Evolutionary conservation across 208 protist species (phyloP).

Genomic region (Kentomonas sorsogonicus): DNA sequence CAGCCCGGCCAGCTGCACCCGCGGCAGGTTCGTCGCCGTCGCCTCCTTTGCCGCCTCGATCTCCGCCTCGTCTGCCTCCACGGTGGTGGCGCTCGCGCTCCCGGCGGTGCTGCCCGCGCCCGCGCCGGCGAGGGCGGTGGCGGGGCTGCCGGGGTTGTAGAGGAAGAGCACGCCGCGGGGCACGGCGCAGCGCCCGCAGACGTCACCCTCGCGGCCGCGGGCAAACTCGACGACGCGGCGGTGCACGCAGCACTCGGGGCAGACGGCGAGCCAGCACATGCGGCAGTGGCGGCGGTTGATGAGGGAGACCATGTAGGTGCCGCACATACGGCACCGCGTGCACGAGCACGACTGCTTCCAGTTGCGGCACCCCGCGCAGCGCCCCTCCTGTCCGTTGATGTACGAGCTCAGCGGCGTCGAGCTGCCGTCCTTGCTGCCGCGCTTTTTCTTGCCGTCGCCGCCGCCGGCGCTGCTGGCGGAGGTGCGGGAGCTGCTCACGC

Average conservation of each 20-base stretch:
- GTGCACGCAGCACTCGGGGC: conserved; percentile 19
- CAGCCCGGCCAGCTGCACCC: conserved; percentile 29
- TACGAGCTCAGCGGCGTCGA: too few relatives aligned
- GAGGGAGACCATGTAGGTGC: conserved; percentile 23
- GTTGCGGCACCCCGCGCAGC: conserved; percentile 22
- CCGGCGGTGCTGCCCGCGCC: neutral
- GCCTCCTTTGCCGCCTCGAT: neutral
- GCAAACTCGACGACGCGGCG: conserved; percentile 23
- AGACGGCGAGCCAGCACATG: conserved; percentile 29
- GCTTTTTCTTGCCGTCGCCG: conserved; percentile 8
- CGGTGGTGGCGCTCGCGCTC: neutral
- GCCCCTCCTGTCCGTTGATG: conserved; percentile 14
- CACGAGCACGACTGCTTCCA: conserved; percentile 30
- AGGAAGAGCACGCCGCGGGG: conserved; percentile 19
- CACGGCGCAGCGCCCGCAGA: conserved; percentile 27
- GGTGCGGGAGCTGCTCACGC: neutral
- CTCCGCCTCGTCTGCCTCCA: neutral
- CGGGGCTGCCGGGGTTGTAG: conserved; percentile 12
- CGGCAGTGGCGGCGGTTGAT: conserved; percentile 34
- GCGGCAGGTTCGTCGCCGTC: neutral
- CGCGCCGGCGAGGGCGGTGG: neutral
- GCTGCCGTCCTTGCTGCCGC: conserved; percentile 9
- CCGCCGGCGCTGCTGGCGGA: conserved; percentile 5
- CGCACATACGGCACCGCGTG: conserved; percentile 26
- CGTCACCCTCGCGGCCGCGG: conserved; percentile 12